Evolutionary conservation across 176 grass and related monocot genomes (phyloP).

Genomic region (Alloteropsis semialata): DNA sequence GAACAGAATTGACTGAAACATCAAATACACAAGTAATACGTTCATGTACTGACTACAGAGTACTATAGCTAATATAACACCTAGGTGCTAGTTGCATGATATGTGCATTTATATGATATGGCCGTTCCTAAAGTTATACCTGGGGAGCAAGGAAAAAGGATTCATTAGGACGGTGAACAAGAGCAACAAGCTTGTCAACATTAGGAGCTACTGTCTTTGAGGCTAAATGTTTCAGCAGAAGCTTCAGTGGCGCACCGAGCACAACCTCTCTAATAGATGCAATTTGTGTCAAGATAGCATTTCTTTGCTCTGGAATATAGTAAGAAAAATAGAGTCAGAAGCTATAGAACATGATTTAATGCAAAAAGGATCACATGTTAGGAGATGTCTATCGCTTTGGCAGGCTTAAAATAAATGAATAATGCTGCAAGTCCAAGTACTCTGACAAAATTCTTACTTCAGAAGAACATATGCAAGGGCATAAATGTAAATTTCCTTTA

Average conservation of each 20-base stretch:
- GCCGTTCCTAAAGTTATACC: slow-evolving; percentile 44
- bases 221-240: slow-evolving; percentile 78
- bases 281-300: slow-evolving; percentile 83
- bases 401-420: slow-evolving; percentile 1
- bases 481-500: background rate
- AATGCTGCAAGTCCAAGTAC: background rate
- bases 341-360: background rate
- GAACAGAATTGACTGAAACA: background rate
- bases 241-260: slow-evolving; percentile 84
- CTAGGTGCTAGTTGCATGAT: background rate
- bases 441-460: background rate
- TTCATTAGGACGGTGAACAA: slow-evolving; percentile 96
- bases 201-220: slow-evolving; percentile 72
- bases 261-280: slow-evolving; percentile 97
- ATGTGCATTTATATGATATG: background rate
- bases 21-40: background rate
- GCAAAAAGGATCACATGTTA: slow-evolving; percentile 1
- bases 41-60: background rate
- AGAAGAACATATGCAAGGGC: slow-evolving; percentile 10
- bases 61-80: slow-evolving; percentile 5
- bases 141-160: slow-evolving; percentile 91
- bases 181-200: slow-evolving; percentile 75
- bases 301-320: slow-evolving; percentile 78
- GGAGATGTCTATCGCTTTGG: background rate
- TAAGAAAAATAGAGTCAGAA: slow-evolving; percentile 23